Evolutionary conservation across 148 eudicot species (phyloP), one percentile per base, ranked within the genome.

Genomic region (Rheum nobile): DNA sequence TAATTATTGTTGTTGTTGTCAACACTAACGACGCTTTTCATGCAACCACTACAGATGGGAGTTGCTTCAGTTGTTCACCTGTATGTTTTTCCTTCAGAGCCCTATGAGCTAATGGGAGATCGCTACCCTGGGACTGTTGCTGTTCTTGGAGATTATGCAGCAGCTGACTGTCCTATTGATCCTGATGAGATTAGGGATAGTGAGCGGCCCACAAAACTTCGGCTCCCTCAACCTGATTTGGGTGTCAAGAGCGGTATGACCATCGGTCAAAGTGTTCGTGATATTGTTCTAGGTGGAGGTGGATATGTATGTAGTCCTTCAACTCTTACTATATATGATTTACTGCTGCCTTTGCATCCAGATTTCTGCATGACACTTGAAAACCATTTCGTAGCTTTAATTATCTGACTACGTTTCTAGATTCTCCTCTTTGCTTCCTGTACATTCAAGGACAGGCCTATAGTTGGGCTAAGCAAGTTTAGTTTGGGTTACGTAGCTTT

Each of bases 111-210:
- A 76, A 88, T 96, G 96, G 96, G 89, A 67, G 96, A 92, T 24
- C 84, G 75, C 38, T 87, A 79, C 81, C 67, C 77, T 42, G 99
- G 97, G 81, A 83, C 80, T 59, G 87, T 92, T 67, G 82, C 99
- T 52, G 94, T 96, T 79, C 96, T 96, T 37, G 99, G 99, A 68
- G 99, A 96, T 73, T 96, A 96, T 85, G 99, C 86, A 74, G 88
- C 99, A 42, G 91, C 74, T 47, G 99, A 96, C 83, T 89, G 88
- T 72, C 96, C 97, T 54, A 57, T 92, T 59, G 99, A 96, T 81
- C 99, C 99, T 59, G 96, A 92, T 78, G 99, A 96, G 83, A 90
- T 96, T 54, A 83, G 99, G 83, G 99, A 96, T 78, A 92, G 96
- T 77, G 96, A 96, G 77, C 91, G 99, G 29, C 99, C 96, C 21